A percentile compares a stretch with the other conserved stretches of the same genome.
These are phyloP conservation scores for Epichloe gansuensis DNA, from an alignment of 2,329 filamentous ascomycete species.

Conservation along the genomic window DNA sequence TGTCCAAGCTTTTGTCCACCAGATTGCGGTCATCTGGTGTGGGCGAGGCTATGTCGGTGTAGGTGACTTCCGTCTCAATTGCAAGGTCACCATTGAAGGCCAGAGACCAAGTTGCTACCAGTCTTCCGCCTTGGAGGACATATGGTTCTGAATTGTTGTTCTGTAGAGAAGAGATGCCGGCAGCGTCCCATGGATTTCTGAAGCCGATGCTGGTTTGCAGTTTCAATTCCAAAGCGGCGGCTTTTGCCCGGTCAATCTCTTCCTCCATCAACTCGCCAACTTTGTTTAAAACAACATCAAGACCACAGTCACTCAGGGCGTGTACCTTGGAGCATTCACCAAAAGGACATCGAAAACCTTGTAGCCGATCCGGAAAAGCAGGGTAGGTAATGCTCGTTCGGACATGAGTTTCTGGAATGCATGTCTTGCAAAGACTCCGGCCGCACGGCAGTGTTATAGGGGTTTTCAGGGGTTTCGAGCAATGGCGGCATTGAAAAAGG, in stretches of 20 bases:
- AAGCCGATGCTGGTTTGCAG: constrained; percentile 27
- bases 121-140: constrained; percentile 40
- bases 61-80: constrained; percentile 42
- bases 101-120: constrained; percentile 54
- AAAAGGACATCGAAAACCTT: constrained; percentile 66
- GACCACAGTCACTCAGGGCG: constrained; percentile 59
- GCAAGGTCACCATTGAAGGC: constrained; percentile 47
- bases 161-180: constrained; percentile 28
- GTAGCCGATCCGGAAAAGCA: constrained; percentile 48
- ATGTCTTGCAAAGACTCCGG: constrained; percentile 60
- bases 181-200: constrained; percentile 25
- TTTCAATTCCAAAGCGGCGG: constrained; percentile 11
- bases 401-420: constrained; percentile 53
- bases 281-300: constrained; percentile 66
- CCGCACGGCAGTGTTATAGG: constrained; percentile 75
- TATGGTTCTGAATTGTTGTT: constrained; percentile 18
- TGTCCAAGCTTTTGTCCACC: not conserved
- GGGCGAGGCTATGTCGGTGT: constrained; percentile 19
- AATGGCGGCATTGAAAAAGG: constrained; percentile 64
- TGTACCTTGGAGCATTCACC: constrained; percentile 55
- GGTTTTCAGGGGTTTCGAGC: constrained; percentile 52
- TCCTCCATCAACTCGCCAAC: constrained; percentile 47
- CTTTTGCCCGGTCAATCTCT: constrained; percentile 33
- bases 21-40: not conserved
- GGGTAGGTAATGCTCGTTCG: constrained; percentile 69